Conservation (phyloP, 345 rosid genomes). For the Lepidium didymum region DNA sequence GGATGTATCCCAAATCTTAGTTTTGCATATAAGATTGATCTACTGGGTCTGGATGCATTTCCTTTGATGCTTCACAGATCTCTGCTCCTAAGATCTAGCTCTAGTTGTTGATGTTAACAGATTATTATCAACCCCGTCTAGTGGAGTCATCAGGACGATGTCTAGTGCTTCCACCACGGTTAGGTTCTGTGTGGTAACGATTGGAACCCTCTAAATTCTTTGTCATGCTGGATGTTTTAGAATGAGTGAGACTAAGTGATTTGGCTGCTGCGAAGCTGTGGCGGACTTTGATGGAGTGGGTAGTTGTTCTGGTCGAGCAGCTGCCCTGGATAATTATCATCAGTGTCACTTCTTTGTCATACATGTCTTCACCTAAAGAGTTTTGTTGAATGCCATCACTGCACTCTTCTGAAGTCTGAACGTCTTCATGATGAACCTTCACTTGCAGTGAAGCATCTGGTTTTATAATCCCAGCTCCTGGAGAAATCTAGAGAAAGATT, state of each 20-base stretch:
- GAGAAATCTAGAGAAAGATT: constrained; percentile 50
- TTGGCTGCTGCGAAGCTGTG: constrained; percentile 64
- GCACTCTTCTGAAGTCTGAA: constrained; percentile 52
- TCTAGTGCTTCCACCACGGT: constrained; percentile 21
- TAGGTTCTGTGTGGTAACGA: constrained; percentile 16
- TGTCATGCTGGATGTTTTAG: constrained; percentile 31
- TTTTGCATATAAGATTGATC: constrained; percentile 1
- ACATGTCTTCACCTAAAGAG: constrained; percentile 68
- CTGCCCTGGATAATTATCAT: constrained; percentile 54
- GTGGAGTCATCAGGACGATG: constrained; percentile 8
- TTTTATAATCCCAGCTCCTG: constrained; percentile 73
- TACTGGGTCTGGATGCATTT: constrained; percentile 1
- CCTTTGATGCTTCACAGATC: constrained; percentile 2
- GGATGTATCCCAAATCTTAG: constrained; percentile 2
- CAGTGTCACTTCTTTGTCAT: constrained; percentile 67
- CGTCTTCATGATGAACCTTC: constrained; percentile 72
- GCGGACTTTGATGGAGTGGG: constrained; percentile 52
- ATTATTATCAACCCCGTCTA: constrained; percentile 19
- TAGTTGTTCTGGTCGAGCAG: constrained; percentile 45
- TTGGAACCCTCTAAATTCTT: constrained; percentile 33
- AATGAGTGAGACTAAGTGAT: constrained; percentile 28
- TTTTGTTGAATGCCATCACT: constrained; percentile 68
- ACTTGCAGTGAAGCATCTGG: constrained; percentile 58
- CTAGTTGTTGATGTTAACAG: neutral
- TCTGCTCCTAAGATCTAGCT: constrained; percentile 29